These are phyloP conservation scores for Geotrichum bryndzae DNA, from an alignment of 1,139 yeast species.

Conservation along the genomic window DNA sequence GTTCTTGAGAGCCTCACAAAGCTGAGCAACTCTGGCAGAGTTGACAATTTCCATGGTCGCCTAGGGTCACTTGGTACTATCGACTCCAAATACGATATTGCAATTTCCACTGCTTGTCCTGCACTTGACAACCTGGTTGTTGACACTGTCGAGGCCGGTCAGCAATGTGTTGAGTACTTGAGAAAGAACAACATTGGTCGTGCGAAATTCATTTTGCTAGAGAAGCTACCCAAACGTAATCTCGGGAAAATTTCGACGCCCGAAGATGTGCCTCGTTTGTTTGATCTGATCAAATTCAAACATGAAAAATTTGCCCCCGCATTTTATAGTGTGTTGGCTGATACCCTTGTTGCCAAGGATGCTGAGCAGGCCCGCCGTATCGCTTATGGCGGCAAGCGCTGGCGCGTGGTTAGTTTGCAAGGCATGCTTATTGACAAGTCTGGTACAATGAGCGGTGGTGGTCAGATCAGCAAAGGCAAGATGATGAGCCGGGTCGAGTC, in stretches of 20 bases:
- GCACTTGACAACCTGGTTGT: slow-evolving; percentile 90
- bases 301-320: slow-evolving; percentile 75
- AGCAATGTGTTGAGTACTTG: slow-evolving; percentile 80
- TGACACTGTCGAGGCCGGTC: slow-evolving; percentile 89
- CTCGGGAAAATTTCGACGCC: slow-evolving; percentile 65
- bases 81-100: slow-evolving; percentile 83
- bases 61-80: slow-evolving; percentile 87
- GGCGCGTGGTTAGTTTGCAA: slow-evolving; percentile 86
- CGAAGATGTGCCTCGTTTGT: slow-evolving; percentile 67
- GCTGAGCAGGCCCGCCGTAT: slow-evolving; percentile 77
- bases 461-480: slow-evolving; percentile 59
- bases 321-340: slow-evolving; percentile 76
- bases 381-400: slow-evolving; percentile 76
- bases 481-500: slow-evolving; percentile 45
- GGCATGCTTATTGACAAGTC: slow-evolving; percentile 92
- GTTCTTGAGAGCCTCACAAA: slow-evolving; percentile 66
- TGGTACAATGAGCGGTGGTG: slow-evolving; percentile 98
- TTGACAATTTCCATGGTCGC: slow-evolving; percentile 81
- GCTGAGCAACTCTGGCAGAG: slow-evolving; percentile 73
- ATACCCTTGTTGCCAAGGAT: slow-evolving; percentile 80
- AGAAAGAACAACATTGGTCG: slow-evolving; percentile 82
- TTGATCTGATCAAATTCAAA: slow-evolving; percentile 70
- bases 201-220: slow-evolving; percentile 78
- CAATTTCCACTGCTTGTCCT: slow-evolving; percentile 92
- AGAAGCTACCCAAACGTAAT: slow-evolving; percentile 63